Evolutionary conservation across 2,329 filamentous ascomycete genomes (phyloP).

Genomic region (Sarocladium kiliense): DNA sequence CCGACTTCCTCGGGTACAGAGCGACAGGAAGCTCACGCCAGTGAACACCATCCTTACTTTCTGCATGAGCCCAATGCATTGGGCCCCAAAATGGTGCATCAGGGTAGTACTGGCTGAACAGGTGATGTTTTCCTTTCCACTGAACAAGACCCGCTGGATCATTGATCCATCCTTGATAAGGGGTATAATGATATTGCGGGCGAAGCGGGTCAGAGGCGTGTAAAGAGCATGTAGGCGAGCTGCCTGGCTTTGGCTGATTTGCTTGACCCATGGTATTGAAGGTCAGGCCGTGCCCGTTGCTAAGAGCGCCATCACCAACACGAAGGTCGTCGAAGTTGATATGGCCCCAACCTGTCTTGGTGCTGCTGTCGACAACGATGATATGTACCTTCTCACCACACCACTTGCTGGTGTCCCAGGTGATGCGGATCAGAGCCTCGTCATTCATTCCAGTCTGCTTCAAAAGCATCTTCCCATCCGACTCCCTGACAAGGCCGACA

Average conservation of each 20-base stretch:
- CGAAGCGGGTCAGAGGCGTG: slow-evolving; percentile 20
- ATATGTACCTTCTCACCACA: slow-evolving; percentile 18
- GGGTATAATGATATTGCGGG: slow-evolving; percentile 22
- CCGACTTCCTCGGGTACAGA: slow-evolving; percentile 13
- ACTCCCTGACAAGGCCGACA: slow-evolving; percentile 21
- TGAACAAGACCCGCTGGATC: slow-evolving; percentile 19
- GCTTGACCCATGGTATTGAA: slow-evolving; percentile 23
- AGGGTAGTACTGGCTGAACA: slow-evolving; percentile 22
- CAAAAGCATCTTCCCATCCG: slow-evolving; percentile 18
- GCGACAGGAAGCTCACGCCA: slow-evolving; percentile 20
- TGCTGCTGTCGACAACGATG: slow-evolving; percentile 19
- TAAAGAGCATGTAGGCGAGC: slow-evolving; percentile 14
- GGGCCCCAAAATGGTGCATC: slow-evolving; percentile 18
- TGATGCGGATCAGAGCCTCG: slow-evolving; percentile 23
- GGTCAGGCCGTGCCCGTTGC: slow-evolving; percentile 17
- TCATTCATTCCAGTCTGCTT: slow-evolving; percentile 25
- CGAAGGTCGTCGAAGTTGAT: slow-evolving; percentile 27
- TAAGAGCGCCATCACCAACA: slow-evolving; percentile 20
- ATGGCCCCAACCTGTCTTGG: slow-evolving; percentile 18
- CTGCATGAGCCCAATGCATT: slow-evolving; percentile 21
- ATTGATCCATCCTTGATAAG: slow-evolving; percentile 23
- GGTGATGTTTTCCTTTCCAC: slow-evolving; percentile 20
- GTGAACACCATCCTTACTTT: slow-evolving; percentile 19
- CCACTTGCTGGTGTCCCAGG: slow-evolving; percentile 25
- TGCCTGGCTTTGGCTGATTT: slow-evolving; percentile 18